Evolutionary conservation across 176 grass and related monocot species (phyloP).

Genomic region (Oropetium thomaeum): DNA sequence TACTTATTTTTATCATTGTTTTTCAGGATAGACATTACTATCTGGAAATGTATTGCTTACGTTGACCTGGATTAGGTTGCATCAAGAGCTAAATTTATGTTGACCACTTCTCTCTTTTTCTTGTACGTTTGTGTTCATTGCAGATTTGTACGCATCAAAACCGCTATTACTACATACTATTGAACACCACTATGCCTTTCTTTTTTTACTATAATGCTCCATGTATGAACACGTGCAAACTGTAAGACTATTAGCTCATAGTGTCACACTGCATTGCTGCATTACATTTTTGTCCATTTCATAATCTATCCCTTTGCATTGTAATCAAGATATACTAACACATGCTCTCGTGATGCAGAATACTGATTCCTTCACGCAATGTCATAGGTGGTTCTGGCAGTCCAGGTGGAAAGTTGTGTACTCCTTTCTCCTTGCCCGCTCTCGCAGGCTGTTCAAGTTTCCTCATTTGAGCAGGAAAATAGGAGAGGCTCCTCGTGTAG

Average conservation of each 20-base stretch:
- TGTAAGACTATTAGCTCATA: not conserved
- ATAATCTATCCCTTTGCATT: not conserved
- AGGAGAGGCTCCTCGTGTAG: not conserved
- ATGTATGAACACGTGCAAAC: not conserved
- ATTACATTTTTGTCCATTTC: not conserved
- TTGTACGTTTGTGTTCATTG: not conserved
- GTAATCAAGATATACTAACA: constrained; percentile 3
- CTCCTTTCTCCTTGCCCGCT: not conserved
- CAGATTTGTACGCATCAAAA: not conserved
- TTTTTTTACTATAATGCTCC: not conserved
- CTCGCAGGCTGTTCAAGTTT: constrained; percentile 12
- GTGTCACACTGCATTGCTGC: not conserved
- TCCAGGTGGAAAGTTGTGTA: not conserved
- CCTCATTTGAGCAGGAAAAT: not conserved
- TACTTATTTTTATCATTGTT: not conserved
- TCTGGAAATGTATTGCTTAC: not conserved
- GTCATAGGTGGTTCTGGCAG: constrained; percentile 7
- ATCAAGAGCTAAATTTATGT: not conserved
- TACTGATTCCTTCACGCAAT: not conserved
- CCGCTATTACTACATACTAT: not conserved
- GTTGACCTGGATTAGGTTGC: not conserved
- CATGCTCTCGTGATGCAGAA: not conserved
- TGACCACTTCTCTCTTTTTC: not conserved
- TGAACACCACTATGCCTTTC: not conserved
- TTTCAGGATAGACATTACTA: not conserved